A percentile compares a stretch with the other conserved stretches of the same genome.
Conservation (phyloP, 2,329 filamentous ascomycete genomes). For the Epichloe amarillans region DNA sequence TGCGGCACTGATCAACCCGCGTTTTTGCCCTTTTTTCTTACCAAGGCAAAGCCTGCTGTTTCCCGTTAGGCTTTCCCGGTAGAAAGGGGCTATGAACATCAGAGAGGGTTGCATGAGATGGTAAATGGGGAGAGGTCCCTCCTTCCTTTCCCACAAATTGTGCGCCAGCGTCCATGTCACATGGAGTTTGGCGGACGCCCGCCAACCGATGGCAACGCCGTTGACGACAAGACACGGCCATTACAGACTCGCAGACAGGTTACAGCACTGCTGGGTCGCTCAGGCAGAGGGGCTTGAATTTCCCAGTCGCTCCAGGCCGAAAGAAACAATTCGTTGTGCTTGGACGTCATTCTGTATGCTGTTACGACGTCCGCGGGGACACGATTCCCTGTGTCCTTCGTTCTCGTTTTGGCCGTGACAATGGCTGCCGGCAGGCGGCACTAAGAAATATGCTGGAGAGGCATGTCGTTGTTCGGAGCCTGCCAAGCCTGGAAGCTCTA, state of each 20-base stretch:
- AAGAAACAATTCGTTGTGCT: slow-evolving; percentile 28
- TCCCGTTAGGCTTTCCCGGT: no score
- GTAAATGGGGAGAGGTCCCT: background rate
- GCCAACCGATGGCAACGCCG: background rate
- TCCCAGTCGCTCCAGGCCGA: slow-evolving; percentile 27
- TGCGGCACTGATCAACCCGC: no score
- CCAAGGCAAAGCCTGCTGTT: no score
- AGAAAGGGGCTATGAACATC: no score
- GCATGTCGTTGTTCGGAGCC: slow-evolving; percentile 34
- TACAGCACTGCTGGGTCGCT: no score
- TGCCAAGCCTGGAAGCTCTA: slow-evolving; percentile 33
- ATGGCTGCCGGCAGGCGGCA: slow-evolving; percentile 34
- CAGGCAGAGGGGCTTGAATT: slow-evolving; percentile 5
- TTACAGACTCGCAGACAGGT: no score
- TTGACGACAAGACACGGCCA: background rate
- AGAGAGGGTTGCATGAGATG: no score
- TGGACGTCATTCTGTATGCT: slow-evolving; percentile 23
- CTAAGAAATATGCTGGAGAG: slow-evolving; percentile 32
- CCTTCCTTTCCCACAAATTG: background rate
- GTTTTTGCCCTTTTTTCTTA: no score
- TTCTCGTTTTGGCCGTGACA: slow-evolving; percentile 38
- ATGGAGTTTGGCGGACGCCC: background rate
- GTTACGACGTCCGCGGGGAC: slow-evolving; percentile 29
- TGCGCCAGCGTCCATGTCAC: background rate
- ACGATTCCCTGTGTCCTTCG: slow-evolving; percentile 33